Conservation (phyloP, 441 rosid species). For the Brassica balearica region DNA sequence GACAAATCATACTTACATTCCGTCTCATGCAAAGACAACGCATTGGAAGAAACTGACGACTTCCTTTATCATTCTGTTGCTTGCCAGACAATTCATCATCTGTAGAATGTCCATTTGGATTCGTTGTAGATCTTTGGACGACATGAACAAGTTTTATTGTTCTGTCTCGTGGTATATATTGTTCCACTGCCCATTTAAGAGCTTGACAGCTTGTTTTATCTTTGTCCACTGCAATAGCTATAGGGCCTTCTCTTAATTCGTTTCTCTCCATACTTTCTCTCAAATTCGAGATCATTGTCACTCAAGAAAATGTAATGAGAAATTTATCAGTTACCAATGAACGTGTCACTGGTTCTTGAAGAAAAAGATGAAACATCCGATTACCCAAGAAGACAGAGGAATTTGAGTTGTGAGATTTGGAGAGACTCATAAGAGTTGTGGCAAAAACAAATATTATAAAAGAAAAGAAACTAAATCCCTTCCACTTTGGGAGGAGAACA, state of each 20-base stretch:
- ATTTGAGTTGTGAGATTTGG: conserved; percentile 22
- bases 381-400: conserved; percentile 15
- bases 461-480: not conserved
- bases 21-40: conserved; percentile 62
- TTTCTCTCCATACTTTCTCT: conserved; percentile 43
- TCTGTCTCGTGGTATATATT: conserved; percentile 48
- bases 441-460: not conserved
- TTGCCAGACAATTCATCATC: conserved; percentile 37
- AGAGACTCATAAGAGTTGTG: conserved; percentile 25
- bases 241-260: conserved; percentile 43
- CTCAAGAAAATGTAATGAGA: not conserved
- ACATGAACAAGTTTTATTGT: conserved; percentile 62
- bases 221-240: conserved; percentile 60
- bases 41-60: conserved; percentile 55
- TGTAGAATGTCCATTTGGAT: conserved; percentile 22
- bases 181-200: conserved; percentile 66
- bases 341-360: conserved; percentile 24
- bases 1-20: conserved; percentile 47
- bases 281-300: conserved; percentile 22
- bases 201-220: conserved; percentile 58
- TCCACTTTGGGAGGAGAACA: conserved; percentile 27
- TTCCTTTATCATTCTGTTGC: conserved; percentile 33
- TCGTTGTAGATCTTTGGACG: conserved; percentile 36
- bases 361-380: not conserved
- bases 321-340: conserved; percentile 4